These are phyloP conservation scores for Colletotrichum tanaceti DNA, from an alignment of 2,329 filamentous ascomycete genomes.

Conservation along the genomic window DNA sequence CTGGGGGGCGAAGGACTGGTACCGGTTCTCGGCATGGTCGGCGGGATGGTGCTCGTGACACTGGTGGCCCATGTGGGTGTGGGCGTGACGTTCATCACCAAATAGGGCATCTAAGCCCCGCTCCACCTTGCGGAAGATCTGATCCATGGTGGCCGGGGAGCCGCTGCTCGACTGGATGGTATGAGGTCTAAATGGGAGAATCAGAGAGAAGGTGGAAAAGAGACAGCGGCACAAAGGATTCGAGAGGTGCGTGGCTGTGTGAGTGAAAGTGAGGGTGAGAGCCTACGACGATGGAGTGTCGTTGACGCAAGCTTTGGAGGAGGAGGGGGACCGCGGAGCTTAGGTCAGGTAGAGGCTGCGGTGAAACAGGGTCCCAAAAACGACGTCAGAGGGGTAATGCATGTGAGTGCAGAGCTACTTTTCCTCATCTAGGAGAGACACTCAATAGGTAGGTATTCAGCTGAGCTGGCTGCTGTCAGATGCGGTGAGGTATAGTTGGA, in stretches of 20 bases:
- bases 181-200: background rate
- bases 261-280: background rate
- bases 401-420: constrained; percentile 21
- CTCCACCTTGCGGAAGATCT: constrained; percentile 59
- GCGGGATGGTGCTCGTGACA: constrained; percentile 57
- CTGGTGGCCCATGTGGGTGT: constrained; percentile 55
- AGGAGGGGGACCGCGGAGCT: constrained; percentile 33
- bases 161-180: background rate
- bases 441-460: constrained; percentile 4
- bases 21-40: constrained; percentile 63
- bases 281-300: constrained; percentile 3
- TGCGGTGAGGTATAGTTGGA: constrained; percentile 31
- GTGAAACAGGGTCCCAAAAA: constrained; percentile 34
- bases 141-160: constrained; percentile 49
- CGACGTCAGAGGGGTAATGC: constrained; percentile 38
- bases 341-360: constrained; percentile 15
- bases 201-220: background rate
- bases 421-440: constrained; percentile 13
- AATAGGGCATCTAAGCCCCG: constrained; percentile 55
- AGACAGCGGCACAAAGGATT: background rate
- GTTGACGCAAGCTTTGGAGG: constrained; percentile 30
- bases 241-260: background rate
- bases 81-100: constrained; percentile 57
- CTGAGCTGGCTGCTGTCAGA: background rate
- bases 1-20: constrained; percentile 77